Evolutionary conservation across 768 basidiomycete species (phyloP).

Genomic region (Royoungia palumana): DNA sequence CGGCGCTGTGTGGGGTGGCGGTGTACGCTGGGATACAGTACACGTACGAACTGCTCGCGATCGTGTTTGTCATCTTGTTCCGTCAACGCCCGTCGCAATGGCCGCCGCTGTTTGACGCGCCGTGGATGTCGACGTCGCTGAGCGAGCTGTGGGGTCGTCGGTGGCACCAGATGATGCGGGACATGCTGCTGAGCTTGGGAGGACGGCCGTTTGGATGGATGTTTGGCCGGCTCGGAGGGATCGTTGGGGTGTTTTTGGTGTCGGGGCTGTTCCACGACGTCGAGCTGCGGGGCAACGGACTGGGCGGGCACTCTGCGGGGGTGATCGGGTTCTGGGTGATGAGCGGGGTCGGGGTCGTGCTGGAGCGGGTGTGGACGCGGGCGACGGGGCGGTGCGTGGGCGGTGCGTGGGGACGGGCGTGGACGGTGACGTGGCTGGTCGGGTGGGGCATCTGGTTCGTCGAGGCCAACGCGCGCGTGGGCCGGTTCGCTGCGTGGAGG

Average conservation of each 20-base stretch:
- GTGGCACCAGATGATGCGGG: conserved; percentile 69
- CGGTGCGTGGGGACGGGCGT: conserved; percentile 47
- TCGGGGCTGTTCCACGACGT: conserved; percentile 59
- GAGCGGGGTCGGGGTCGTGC: conserved; percentile 50
- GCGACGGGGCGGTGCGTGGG: conserved; percentile 41
- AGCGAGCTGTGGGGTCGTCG: conserved; percentile 58
- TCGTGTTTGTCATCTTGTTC: conserved; percentile 46
- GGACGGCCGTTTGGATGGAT: conserved; percentile 40
- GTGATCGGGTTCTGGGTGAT: conserved; percentile 52
- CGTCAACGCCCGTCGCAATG: conserved; percentile 49
- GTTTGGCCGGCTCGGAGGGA: conserved; percentile 46
- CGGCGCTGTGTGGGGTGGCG: conserved; percentile 40
- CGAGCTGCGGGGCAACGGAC: conserved; percentile 53
- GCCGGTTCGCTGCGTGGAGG: conserved; percentile 9
- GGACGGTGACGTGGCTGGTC: conserved; percentile 49
- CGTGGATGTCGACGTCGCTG: conserved; percentile 56
- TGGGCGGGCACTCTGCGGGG: conserved; percentile 40
- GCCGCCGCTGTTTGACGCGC: conserved; percentile 59
- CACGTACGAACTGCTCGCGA: conserved; percentile 38
- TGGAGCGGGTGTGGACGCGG: conserved; percentile 47
- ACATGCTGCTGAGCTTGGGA: conserved; percentile 51
- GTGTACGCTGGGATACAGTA: conserved; percentile 46
- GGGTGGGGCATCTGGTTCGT: conserved; percentile 46
- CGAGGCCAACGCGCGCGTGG: conserved; percentile 32
- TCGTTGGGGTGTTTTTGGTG: conserved; percentile 55